Base-by-base conservation (phyloP, 2,329 filamentous ascomycete genomes). In the Trichoderma cornu-damae region DNA sequence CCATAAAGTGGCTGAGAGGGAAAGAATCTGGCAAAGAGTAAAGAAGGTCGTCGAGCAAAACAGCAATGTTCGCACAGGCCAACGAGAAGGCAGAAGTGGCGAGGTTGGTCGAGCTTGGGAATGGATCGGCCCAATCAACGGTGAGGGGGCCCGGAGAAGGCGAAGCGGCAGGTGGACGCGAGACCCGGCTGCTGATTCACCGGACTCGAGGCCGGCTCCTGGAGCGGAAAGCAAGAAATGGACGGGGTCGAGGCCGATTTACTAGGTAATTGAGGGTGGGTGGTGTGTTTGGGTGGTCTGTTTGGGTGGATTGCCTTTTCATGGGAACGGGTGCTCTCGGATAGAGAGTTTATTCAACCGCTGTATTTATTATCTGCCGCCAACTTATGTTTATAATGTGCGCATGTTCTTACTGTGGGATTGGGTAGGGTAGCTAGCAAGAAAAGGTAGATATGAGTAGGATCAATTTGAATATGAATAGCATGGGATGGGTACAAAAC, bases 11-110 rank as follows among this genome's bases (percentile, higher is more conserved):
- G 79, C 80, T 7, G 83, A 91, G 65, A 81, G 94, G 35, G 88
- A 94, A 68, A 82, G 84, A 57, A 77, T 99, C 50, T 99, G 95
- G 94, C 81, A 85, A 62, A 84, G 84, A 49, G 94, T 99, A 18
- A 82, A 85, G 63, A 83, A 79, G 51, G 87, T 97, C 52, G 92
- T 99, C 1, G 94, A 99, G 73, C 86, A 86, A 71, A 99, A 99
- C 70, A 88, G 89, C 60, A 99, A 99, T 67, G 88, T 99, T 14
- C 82, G 94, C 40, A 89, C 82, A 0, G 77, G 81, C 73, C 73
- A 92, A 80, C 75, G 91, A 77, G 75, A 88, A 80, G 73, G 86
- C 46, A 74, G 78, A 53, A 86, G 79, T 63, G 85, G 84, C 32
- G 85, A 87, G 66, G 79, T 88, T 28, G 83, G 82, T 26, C 76